Evolutionary conservation across 1,139 yeast genomes (phyloP).

Genomic region (Taphrina populina): DNA sequence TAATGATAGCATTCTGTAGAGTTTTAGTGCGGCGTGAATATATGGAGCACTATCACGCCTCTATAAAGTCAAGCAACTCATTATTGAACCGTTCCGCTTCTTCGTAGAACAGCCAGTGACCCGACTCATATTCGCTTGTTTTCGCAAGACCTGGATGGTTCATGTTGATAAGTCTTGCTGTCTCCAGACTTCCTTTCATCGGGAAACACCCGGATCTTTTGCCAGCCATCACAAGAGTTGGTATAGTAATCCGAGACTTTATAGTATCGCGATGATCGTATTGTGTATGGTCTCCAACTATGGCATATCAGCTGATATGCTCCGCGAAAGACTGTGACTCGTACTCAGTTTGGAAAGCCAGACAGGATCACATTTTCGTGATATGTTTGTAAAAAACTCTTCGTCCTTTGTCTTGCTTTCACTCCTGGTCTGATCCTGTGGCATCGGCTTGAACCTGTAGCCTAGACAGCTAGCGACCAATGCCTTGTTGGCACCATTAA

Average conservation of each 20-base stretch:
- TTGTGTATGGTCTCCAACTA: slow-evolving; percentile 28
- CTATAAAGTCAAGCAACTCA: not conserved
- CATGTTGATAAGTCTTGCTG: slow-evolving; percentile 17
- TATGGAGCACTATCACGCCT: too few relatives aligned
- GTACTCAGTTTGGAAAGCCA: slow-evolving; percentile 32
- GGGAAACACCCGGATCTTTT: slow-evolving; percentile 31
- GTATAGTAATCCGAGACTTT: slow-evolving; percentile 1
- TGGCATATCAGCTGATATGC: not conserved
- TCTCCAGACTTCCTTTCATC: slow-evolving; percentile 15
- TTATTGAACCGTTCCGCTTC: slow-evolving; percentile 22
- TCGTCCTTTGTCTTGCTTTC: slow-evolving; percentile 1
- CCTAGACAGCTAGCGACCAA: slow-evolving; percentile 24
- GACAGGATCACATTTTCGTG: slow-evolving; percentile 4
- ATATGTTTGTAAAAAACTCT: slow-evolving; percentile 8
- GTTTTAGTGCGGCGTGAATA: too few relatives aligned
- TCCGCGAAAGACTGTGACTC: not conserved
- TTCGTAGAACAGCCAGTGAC: slow-evolving; percentile 33
- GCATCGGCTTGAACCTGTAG: slow-evolving; percentile 15
- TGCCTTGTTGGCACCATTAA: slow-evolving; percentile 6
- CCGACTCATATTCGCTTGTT: slow-evolving; percentile 21
- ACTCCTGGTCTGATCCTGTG: not conserved
- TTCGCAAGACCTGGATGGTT: not conserved
- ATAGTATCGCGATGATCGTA: slow-evolving; percentile 28
- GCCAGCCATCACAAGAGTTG: slow-evolving; percentile 21
- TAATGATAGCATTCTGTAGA: too few relatives aligned